These are phyloP conservation scores for Termitomyces heimii DNA, from an alignment of 768 basidiomycete species.

Conservation along the genomic window DNA sequence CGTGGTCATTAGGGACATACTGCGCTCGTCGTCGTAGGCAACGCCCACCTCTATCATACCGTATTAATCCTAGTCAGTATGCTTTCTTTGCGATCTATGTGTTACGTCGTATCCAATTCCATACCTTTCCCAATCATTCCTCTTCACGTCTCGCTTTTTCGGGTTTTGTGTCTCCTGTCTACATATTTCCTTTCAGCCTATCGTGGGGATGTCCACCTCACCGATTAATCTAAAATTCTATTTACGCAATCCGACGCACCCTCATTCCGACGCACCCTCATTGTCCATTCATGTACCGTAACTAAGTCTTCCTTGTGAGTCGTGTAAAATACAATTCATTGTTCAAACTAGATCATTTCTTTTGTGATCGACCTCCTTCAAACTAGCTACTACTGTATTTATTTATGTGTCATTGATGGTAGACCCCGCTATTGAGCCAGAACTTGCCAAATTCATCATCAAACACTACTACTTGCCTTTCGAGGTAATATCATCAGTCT, in stretches of 20 bases:
- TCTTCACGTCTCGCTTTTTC: background rate
- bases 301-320: background rate
- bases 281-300: slow-evolving; percentile 1
- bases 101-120: background rate
- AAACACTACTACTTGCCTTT: background rate
- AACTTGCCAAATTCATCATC: background rate
- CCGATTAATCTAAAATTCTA: slow-evolving; percentile 4
- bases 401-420: background rate
- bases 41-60: slow-evolving; percentile 5
- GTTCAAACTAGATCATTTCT: background rate
- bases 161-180: slow-evolving; percentile 8
- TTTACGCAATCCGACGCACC: background rate
- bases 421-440: background rate
- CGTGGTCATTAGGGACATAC: slow-evolving; percentile 1
- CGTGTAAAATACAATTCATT: slow-evolving; percentile 2
- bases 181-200: background rate
- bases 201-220: slow-evolving; percentile 6
- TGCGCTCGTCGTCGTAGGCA: slow-evolving; percentile 11
- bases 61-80: slow-evolving; percentile 5
- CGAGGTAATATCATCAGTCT: background rate
- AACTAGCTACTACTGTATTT: background rate
- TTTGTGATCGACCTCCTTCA: background rate
- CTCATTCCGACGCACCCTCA: background rate
- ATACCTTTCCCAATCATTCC: background rate
- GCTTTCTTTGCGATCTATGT: slow-evolving; percentile 6